These are phyloP conservation scores for Rossbeevera mucosa DNA, from an alignment of 768 basidiomycete genomes.

Conservation along the genomic window DNA sequence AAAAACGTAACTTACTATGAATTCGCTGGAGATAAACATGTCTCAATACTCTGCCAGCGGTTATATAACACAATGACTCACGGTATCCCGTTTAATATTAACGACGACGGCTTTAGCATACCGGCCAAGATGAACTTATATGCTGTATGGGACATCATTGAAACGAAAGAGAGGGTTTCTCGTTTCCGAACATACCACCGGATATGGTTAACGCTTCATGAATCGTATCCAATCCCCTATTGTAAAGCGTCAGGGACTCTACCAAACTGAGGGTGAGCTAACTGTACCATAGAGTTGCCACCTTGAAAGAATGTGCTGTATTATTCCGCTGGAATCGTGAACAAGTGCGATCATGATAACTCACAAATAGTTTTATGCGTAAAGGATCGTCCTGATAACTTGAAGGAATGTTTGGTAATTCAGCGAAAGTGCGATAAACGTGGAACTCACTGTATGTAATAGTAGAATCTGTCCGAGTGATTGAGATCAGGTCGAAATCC, in stretches of 20 bases:
- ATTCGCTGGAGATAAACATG: slow-evolving; percentile 1
- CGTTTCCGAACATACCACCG: slow-evolving; percentile 4
- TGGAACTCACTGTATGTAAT: slow-evolving; percentile 1
- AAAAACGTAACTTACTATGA: slow-evolving; percentile 3
- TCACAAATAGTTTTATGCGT: slow-evolving; percentile 11
- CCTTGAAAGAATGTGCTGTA: neutral
- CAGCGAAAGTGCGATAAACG: neutral
- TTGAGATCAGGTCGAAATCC: neutral
- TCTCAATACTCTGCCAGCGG: neutral
- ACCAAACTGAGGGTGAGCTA: neutral
- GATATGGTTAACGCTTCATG: slow-evolving; percentile 9
- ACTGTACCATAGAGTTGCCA: slow-evolving; percentile 7
- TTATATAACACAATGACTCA: neutral
- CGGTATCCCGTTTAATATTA: neutral
- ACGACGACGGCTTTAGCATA: neutral
- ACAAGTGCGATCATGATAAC: neutral
- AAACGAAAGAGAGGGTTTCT: neutral
- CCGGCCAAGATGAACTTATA: slow-evolving; percentile 9
- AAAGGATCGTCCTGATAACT: slow-evolving; percentile 8
- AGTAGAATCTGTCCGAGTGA: neutral
- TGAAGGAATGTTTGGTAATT: too few species aligned
- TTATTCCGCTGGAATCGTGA: neutral
- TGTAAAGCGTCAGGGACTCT: neutral
- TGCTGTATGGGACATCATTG: neutral
- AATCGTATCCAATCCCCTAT: slow-evolving; percentile 10